These are phyloP conservation scores for Puccinia novopanici DNA, from an alignment of 1,284 basidiomycete genomes.

Conservation along the genomic window DNA sequence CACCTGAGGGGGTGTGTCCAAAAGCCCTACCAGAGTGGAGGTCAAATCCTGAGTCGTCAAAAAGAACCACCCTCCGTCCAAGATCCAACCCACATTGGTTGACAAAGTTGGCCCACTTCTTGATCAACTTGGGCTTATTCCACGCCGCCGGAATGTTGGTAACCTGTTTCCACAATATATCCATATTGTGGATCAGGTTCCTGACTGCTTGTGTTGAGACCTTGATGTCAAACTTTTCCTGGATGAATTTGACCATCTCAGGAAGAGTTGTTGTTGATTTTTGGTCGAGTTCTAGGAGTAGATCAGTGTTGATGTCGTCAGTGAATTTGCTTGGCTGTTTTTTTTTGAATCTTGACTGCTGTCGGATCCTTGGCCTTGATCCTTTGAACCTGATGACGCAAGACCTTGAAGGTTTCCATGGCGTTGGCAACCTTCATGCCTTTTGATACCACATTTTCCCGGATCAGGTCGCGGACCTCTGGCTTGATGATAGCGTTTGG, in stretches of 20 bases:
- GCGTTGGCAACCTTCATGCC: background rate
- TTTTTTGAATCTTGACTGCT: background rate
- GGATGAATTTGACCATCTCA: background rate
- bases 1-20: conserved; percentile 19
- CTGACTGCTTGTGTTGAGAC: too few species aligned
- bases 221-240: background rate
- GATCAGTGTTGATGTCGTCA: background rate
- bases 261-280: conserved; percentile 15
- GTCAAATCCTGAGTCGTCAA: conserved; percentile 19
- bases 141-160: conserved; percentile 5
- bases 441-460: background rate
- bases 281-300: conserved; percentile 4
- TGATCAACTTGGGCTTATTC: background rate
- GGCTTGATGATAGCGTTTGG: background rate
- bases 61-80: conserved; percentile 4
- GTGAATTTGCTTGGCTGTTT: conserved; percentile 18
- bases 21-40: conserved; percentile 15
- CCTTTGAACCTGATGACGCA: background rate
- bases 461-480: background rate
- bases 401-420: conserved; percentile 1
- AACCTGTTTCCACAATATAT: too few species aligned
- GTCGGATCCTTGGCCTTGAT: conserved; percentile 2
- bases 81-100: conserved; percentile 15
- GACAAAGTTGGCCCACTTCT: conserved; percentile 3
- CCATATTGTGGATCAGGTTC: too few species aligned